Base-by-base conservation (phyloP, 2,329 filamentous ascomycete genomes). In the Arthrobotrys megalospora region DNA sequence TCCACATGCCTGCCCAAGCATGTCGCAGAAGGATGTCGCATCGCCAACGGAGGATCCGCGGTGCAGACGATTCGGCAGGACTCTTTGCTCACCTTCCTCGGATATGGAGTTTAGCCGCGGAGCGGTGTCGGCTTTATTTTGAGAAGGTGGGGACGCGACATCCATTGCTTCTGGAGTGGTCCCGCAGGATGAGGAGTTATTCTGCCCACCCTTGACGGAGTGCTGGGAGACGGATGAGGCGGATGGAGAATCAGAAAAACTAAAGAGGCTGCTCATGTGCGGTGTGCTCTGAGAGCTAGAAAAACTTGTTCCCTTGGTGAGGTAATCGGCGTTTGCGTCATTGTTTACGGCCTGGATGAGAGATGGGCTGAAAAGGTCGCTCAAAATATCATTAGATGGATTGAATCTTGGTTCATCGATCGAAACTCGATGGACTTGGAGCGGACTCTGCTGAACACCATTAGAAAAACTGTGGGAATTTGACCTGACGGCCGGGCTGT, bases 301-400 rank as follows among this genome's bases (percentile, higher is more conserved):
- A 58, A 81, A 80, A 47, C 52, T 69, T 45, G 69, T 79, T 67
- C 80, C 83, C 68, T 84, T 86, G 80, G 83, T 84, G 47, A 85
- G 85, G 67, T 85, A 85, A 45, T 85, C 85, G 80, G 83, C 82
- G 50, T 83, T 81, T 63, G 84, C 84, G 50, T 82, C 85, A 80
- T 85, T 84, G 38, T 84, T 85, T 77, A 85, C 86, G 53, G 83
- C 86, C 78, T 87, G 85, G 19, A 88, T 83, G 21, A 88, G 83
- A 6, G 86, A 86, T 3, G 90, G 89, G 65, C 87, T 90, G 83
- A 91, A 92, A 6, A 91, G 84, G 50, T 86, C 87, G 32, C 76
- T 79, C 80, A 84, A 81, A 34, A 80, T 65, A 45, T 80, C 79
- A 62, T 72, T 80, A 8, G 75, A 24, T 14, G 52, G 67, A 16